Evolutionary conservation across 164 flowering plant genomes (phyloP).

Genomic region (Liriodendron chinense): DNA sequence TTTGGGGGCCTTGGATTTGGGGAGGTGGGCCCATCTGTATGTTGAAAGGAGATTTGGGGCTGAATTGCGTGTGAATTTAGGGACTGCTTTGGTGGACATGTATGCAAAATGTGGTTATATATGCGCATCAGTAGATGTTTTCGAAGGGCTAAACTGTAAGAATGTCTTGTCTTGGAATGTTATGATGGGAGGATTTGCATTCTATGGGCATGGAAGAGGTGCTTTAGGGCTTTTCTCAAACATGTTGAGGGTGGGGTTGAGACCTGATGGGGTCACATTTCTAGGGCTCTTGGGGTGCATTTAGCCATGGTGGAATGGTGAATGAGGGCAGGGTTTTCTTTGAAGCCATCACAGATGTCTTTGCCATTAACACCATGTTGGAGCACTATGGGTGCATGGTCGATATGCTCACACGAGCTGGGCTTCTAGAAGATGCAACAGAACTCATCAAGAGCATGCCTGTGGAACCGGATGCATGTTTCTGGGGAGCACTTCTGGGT

Average conservation of each 20-base stretch:
- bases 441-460: constrained; percentile 7
- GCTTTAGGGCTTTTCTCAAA: constrained; percentile 7
- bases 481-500: constrained; percentile 16
- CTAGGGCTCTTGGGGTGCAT: constrained; percentile 7
- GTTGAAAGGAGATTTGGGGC: constrained; percentile 2
- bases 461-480: constrained; percentile 7
- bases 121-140: not conserved
- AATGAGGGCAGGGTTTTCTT: constrained; percentile 5
- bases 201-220: constrained; percentile 3
- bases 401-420: constrained; percentile 12
- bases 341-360: not conserved
- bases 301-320: constrained; percentile 10
- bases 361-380: constrained; percentile 1
- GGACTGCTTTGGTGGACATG: constrained; percentile 46
- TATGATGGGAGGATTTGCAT: constrained; percentile 6
- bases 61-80: constrained; percentile 7
- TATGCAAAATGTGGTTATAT: constrained; percentile 54
- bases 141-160: not conserved
- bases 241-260: constrained; percentile 6
- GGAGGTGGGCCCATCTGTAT: constrained; percentile 8
- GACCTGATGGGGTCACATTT: constrained; percentile 13
- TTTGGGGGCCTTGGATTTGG: constrained; percentile 9
- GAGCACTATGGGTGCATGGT: constrained; percentile 16
- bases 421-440: constrained; percentile 5
- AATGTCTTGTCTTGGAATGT: constrained; percentile 10